phyloP scores from a whole-genome alignment of 176 grass and related monocot species.

The Stipa capillata region DNA sequence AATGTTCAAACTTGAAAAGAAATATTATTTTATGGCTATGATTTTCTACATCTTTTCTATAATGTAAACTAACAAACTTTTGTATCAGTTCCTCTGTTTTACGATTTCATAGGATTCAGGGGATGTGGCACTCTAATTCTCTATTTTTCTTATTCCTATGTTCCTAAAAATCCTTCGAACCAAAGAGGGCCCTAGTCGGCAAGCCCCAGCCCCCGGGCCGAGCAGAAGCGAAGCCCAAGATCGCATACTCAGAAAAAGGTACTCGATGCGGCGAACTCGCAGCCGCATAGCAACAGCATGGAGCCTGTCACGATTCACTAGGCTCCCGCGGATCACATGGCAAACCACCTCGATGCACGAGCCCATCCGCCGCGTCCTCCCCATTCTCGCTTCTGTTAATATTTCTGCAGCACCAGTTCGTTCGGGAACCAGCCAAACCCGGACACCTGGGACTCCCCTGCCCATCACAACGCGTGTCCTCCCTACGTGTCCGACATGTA shows the following conservation, averaged over 20 bases:
- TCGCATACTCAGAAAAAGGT: conserved; percentile 11
- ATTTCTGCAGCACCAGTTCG: background rate
- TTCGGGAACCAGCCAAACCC: background rate
- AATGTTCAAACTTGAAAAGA: too few species aligned
- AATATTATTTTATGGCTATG: too few species aligned
- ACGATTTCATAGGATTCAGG: too few species aligned
- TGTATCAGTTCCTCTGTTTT: too few species aligned
- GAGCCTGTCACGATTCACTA: background rate
- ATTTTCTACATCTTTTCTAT: too few species aligned
- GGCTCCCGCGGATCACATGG: background rate
- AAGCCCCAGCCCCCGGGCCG: background rate
- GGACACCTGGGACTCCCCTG: conserved; percentile 11
- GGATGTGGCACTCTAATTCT: too few species aligned
- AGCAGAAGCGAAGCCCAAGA: background rate
- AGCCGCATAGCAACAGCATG: too few species aligned
- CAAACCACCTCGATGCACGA: background rate
- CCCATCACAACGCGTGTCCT: conserved; percentile 16
- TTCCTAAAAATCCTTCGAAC: too few species aligned
- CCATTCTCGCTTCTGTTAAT: background rate
- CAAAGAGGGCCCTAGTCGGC: too few species aligned
- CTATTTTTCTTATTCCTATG: too few species aligned
- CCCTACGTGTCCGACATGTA: conserved; percentile 18
- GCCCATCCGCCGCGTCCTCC: background rate
- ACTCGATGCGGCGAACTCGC: background rate
- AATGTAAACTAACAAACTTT: too few species aligned